Base-by-base conservation (phyloP, 2,329 filamentous ascomycete genomes). In the Colletotrichum theobromicola region DNA sequence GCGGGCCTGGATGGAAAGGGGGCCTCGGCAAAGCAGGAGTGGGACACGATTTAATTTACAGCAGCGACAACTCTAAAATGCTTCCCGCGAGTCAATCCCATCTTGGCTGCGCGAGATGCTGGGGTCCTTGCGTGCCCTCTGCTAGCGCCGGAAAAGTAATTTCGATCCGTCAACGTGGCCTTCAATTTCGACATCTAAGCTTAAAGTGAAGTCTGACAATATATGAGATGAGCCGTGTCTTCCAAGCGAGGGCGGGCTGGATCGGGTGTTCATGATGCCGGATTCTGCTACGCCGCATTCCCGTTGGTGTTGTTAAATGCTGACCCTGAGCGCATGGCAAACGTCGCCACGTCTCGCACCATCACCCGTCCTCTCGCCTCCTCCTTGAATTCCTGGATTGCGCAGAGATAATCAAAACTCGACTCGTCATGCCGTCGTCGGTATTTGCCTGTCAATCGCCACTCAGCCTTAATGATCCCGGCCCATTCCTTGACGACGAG, bases 21-120 rank as follows among this genome's bases (percentile, higher is more conserved):
- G 10, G 55, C 10, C 10, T 58, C 35, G n/a, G 46, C 42, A 24
- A 18, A 7, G n/a, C 60, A 61, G 67, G 65, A 50, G 42, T 50
- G 42, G 70, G 67, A 7, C 16, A 67, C 68, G 24, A 15, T 46
- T 46, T 55, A 28, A 63, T 72, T 34, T 35, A 58, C 32, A 62
- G 16, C 21, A 53, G 42, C 34, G 30, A 37, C 58, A 74, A 71
- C 68, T 70, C n/a, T 67, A 37, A 37, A 74, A 72, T 60, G 68
- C 72, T 63, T 63, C n/a, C 34, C 26, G 34, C 62, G 55, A 72
- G 55, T 67, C 61, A 62, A 62, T 34, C 42, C 28, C 37, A 12
- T 61, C 32, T n/a, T 13, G 26, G n/a, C 42, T 50, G 42, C n/a
- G 2, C n/a, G 0, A 50, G 24, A 13, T 57, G 15, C 21, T 21